Base-by-base conservation (phyloP, 2,329 filamentous ascomycete species). In the Aspergillus persii region DNA sequence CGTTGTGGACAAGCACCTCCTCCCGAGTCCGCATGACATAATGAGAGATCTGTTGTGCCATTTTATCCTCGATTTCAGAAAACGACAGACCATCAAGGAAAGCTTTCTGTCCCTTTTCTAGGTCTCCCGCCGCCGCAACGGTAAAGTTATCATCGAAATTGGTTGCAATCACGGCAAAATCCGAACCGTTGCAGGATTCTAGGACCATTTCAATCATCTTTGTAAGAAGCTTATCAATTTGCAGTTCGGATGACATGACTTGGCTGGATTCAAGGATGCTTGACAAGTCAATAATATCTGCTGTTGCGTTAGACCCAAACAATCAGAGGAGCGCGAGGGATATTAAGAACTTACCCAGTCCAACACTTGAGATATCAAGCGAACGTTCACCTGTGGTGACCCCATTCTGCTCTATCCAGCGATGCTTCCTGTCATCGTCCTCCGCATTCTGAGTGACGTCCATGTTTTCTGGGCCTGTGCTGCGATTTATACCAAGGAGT, bases 131-230 rank as follows among this genome's bases (percentile, higher is more conserved):
- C n/a, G 85, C 85, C 3, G 85, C 84, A 50, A 88, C 81, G 54
- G 78, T 82, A 81, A 86, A 89, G 8, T 79, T 78, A 47, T 83
- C 80, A 53, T 84, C 81, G 50, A 84, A 84, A 65, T 88, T 83
- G 5, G 86, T 83, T 46, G 85, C 82, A 56, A 89, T 84, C 1
- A 83, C 84, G 31, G 83, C 84, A 30, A 86, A 78, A 41, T 86
- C 84, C 3, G 84, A 85, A 0, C 80, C 80, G 26, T 84, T 85
- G 15, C 85, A 87, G 1, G 84, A 85, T 65, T 88, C 85, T 6
- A 88, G 72, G 33, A 88, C 86, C 61, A 88, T 87, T 57, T 84
- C 82, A 15, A 84, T 83, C 80, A 89, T 86, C 71, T 87, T 87
- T 2, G 81, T 80, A 57, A 88, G 76, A 3, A 89, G 77, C 53